Conservation (phyloP, 257 asterid species). For the Solanum microdontum region DNA sequence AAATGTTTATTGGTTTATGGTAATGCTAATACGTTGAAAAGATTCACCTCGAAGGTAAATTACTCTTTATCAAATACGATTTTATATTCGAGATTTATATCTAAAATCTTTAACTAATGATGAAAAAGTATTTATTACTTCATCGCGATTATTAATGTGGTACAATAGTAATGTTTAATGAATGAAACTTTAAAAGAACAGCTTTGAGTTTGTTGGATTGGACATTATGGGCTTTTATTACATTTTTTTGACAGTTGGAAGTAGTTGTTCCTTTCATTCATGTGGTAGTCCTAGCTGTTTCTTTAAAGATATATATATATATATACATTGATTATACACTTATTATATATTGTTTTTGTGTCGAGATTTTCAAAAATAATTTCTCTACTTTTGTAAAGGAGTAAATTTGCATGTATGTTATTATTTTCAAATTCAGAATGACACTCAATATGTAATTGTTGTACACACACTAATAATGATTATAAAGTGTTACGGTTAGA, state of each 20-base stretch:
- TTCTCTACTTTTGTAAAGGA: not conserved
- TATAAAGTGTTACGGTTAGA: not conserved
- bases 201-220: not conserved
- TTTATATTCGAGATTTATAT: rapidly evolving
- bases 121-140: not conserved
- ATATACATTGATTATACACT: not conserved
- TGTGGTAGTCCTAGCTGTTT: not conserved
- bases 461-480: not conserved
- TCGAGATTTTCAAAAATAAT: not conserved
- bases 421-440: not conserved
- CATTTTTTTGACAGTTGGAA: not conserved
- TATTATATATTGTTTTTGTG: not conserved
- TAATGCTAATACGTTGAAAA: not conserved
- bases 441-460: not conserved
- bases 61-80: not conserved
- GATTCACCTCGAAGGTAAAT: not conserved
- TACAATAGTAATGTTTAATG: not conserved
- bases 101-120: not conserved
- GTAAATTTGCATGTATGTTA: not conserved
- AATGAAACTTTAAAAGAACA: not conserved
- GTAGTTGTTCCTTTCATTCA: not conserved
- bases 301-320: not conserved
- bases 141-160: not conserved
- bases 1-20: not conserved
- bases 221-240: not conserved